Evolutionary conservation across 2,329 filamentous ascomycete species (phyloP).

Genomic region (Diplocarpon mali): DNA sequence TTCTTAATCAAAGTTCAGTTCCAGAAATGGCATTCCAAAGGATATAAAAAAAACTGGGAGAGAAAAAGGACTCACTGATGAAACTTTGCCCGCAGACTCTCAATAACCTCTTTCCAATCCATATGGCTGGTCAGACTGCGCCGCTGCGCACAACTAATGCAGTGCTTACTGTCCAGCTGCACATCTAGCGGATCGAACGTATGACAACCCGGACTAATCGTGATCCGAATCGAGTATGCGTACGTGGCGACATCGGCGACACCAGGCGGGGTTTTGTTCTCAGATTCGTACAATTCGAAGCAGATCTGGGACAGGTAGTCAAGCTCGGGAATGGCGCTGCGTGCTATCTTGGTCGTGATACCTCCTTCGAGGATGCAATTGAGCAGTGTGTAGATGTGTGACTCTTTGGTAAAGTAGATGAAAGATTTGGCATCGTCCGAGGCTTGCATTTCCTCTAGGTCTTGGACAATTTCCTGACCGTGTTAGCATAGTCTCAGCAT

Average conservation of each 20-base stretch:
- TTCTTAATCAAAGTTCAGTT: too few relatives aligned
- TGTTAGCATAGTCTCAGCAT: neutral
- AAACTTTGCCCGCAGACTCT: slow-evolving; percentile 88
- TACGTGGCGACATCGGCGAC: slow-evolving; percentile 37
- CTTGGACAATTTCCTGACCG: slow-evolving; percentile 77
- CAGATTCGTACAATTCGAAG: slow-evolving; percentile 94
- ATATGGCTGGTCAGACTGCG: slow-evolving; percentile 81
- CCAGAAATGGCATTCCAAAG: neutral
- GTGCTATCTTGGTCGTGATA: slow-evolving; percentile 91
- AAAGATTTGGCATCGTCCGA: slow-evolving; percentile 90
- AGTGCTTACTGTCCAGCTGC: slow-evolving; percentile 90
- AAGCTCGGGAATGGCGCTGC: slow-evolving; percentile 89
- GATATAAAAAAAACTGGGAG: neutral
- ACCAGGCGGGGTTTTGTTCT: slow-evolving; percentile 41
- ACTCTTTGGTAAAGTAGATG: slow-evolving; percentile 99
- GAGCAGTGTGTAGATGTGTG: slow-evolving; percentile 93
- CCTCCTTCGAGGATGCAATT: slow-evolving; percentile 98
- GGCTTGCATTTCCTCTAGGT: slow-evolving; percentile 94
- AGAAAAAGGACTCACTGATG: slow-evolving; percentile 55
- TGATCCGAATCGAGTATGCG: slow-evolving; percentile 93
- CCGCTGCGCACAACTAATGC: slow-evolving; percentile 87
- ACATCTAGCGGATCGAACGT: slow-evolving; percentile 94
- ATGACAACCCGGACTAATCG: slow-evolving; percentile 90
- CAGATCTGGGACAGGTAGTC: slow-evolving; percentile 97
- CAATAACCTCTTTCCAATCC: slow-evolving; percentile 95